Evolutionary conservation across 805 yeast genomes (phyloP).

Genomic region (Tetrapisispora iriomotensis): DNA sequence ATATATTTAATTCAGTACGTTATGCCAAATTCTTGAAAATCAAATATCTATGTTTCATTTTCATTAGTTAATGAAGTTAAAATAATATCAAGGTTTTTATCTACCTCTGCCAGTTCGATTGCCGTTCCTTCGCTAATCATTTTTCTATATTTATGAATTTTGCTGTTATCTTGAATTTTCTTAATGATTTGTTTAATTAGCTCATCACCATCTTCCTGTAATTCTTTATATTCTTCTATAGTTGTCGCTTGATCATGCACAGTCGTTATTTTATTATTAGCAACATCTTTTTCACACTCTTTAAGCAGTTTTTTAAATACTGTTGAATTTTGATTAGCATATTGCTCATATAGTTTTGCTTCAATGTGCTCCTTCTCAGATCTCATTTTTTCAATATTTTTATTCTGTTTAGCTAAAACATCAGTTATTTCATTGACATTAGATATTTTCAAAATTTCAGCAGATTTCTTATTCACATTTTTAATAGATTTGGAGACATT

Average conservation of each 20-base stretch:
- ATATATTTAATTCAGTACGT: too few relatives aligned
- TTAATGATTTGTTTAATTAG: slow-evolving; percentile 30
- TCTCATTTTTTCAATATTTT: slow-evolving; percentile 2
- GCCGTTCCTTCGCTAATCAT: slow-evolving; percentile 63
- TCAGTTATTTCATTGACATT: slow-evolving; percentile 68
- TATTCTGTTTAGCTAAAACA: slow-evolving; percentile 8
- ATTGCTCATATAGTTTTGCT: slow-evolving; percentile 16
- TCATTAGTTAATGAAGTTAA: slow-evolving; percentile 20
- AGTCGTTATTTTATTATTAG: slow-evolving; percentile 8
- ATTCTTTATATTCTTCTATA: slow-evolving; percentile 29
- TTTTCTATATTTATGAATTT: slow-evolving; percentile 57
- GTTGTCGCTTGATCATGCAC: slow-evolving; percentile 14
- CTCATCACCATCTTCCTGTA: slow-evolving; percentile 35
- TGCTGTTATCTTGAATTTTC: slow-evolving; percentile 33
- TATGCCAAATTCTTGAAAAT: too few relatives aligned
- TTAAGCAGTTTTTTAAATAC: slow-evolving; percentile 8
- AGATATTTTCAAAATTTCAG: slow-evolving; percentile 45
- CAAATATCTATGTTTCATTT: not conserved
- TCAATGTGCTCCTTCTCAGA: slow-evolving; percentile 13
- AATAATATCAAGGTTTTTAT: slow-evolving; percentile 54
- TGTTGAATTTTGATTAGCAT: slow-evolving; percentile 26
- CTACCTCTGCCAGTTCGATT: slow-evolving; percentile 56
- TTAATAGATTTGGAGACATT: slow-evolving; percentile 16
- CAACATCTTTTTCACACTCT: slow-evolving; percentile 4
- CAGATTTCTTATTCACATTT: slow-evolving; percentile 17